Percentiles rank a stretch among this genome's conserved stretches.
These are phyloP conservation scores for Botrytis squamosa DNA, from an alignment of 2,329 filamentous ascomycete genomes.

Conservation along the genomic window DNA sequence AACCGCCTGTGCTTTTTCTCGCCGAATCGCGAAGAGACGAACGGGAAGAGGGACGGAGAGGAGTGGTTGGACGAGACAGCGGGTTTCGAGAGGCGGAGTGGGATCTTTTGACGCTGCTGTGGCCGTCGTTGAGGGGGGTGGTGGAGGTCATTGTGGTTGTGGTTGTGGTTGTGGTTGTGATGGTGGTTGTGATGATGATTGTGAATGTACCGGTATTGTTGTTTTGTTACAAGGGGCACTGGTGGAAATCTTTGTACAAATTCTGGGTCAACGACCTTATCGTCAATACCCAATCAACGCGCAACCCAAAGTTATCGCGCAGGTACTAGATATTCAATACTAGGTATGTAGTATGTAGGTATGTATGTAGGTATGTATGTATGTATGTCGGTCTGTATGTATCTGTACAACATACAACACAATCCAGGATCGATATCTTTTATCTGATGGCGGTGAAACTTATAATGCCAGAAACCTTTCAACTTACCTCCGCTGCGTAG, in stretches of 20 bases:
- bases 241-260: too few species aligned
- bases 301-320: background rate
- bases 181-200: background rate
- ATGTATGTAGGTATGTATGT: too few species aligned
- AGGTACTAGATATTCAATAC: background rate
- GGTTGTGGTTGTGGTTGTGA: background rate
- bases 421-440: background rate
- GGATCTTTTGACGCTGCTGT: conserved; percentile 36
- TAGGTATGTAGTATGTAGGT: background rate
- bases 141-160: conserved; percentile 30
- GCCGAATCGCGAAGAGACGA: conserved; percentile 77
- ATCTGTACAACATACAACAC: too few species aligned
- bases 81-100: conserved; percentile 34
- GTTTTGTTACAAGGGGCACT: too few species aligned
- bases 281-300: background rate
- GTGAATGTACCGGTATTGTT: too few species aligned
- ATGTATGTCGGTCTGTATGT: too few species aligned
- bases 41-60: conserved; percentile 84
- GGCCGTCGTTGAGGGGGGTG: conserved; percentile 34
- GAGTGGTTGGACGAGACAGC: conserved; percentile 72
- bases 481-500: background rate
- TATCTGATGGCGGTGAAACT: background rate
- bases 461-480: background rate
- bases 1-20: conserved; percentile 51
- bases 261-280: background rate